A percentile compares a stretch with the other conserved stretches of the same genome.
Evolutionary conservation across 1,139 yeast species (phyloP).

Genomic region (Groenewaldozyma sp.): DNA sequence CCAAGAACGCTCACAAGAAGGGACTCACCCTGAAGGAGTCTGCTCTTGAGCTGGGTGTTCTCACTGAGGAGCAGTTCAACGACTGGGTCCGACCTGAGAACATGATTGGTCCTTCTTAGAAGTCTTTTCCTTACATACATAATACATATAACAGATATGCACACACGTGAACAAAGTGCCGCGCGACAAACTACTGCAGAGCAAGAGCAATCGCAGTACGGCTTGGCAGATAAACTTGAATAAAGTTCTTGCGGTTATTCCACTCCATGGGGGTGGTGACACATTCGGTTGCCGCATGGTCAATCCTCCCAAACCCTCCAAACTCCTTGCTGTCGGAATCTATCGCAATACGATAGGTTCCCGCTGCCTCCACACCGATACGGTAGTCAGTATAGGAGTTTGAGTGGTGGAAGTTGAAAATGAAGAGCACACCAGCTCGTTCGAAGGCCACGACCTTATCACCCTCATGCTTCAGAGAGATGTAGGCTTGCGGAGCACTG

Average conservation of each 20-base stretch:
- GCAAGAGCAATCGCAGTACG: constrained; percentile 76
- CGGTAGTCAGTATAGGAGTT: constrained; percentile 79
- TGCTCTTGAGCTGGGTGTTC: constrained; percentile 81
- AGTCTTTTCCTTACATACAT: too few species aligned
- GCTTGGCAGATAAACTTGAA: constrained; percentile 76
- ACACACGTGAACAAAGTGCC: too few species aligned
- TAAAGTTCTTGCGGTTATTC: constrained; percentile 68
- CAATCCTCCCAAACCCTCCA: constrained; percentile 79
- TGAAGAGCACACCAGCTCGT: constrained; percentile 72
- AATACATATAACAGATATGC: too few species aligned
- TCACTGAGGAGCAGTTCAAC: constrained; percentile 78
- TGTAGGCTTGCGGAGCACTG: constrained; percentile 69
- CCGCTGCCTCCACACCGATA: constrained; percentile 76
- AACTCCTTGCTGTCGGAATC: constrained; percentile 61
- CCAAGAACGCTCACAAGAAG: constrained; percentile 97
- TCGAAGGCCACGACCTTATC: constrained; percentile 88
- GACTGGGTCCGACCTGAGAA: constrained; percentile 97
- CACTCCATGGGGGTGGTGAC: constrained; percentile 65
- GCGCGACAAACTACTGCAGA: not conserved
- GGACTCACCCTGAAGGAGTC: constrained; percentile 92
- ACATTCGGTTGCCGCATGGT: constrained; percentile 38
- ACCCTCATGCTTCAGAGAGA: constrained; percentile 76
- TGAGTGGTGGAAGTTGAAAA: constrained; percentile 84
- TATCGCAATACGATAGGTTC: constrained; percentile 64
- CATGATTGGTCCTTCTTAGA: constrained; percentile 81